Evolutionary conservation across 371 early-diverging fungal genomes (phyloP).

Genomic region (Mucor irregularis): DNA sequence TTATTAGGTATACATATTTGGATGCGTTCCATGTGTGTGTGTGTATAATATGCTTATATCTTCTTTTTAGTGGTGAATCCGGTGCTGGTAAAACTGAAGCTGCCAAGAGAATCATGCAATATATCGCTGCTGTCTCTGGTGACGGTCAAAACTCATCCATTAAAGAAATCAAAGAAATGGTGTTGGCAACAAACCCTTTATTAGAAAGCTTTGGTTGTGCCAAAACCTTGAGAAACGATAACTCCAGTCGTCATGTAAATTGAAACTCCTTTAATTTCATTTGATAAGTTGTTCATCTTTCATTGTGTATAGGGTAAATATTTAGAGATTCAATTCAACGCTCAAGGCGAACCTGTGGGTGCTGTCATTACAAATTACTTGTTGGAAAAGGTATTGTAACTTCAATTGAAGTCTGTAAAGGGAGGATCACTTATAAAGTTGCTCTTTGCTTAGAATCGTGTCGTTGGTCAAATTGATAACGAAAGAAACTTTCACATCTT

Average conservation of each 20-base stretch:
- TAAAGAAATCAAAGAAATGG: constrained; percentile 94
- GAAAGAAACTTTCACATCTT: constrained; percentile 99
- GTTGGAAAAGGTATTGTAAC: constrained; percentile 91
- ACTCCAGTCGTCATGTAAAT: constrained; percentile 95
- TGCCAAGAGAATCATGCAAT: constrained; percentile 92
- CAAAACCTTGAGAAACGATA: constrained; percentile 98
- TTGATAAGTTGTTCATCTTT: neutral
- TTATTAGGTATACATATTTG: too few relatives aligned
- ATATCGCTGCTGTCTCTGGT: constrained; percentile 91
- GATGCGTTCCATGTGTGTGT: too few relatives aligned
- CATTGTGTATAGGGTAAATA: constrained; percentile 88
- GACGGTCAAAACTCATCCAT: constrained; percentile 71
- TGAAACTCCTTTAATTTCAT: neutral
- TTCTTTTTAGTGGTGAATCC: constrained; percentile 91
- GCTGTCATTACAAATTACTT: constrained; percentile 98
- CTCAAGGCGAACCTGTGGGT: constrained; percentile 92
- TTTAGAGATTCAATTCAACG: constrained; percentile 96
- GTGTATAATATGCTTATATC: too few relatives aligned
- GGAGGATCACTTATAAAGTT: neutral
- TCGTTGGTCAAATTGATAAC: constrained; percentile 92
- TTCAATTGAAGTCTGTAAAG: neutral
- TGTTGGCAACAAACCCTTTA: constrained; percentile 95
- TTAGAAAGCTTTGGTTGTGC: constrained; percentile 99
- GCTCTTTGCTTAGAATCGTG: constrained; percentile 66
- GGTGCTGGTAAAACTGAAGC: constrained; percentile 95